Conservation (phyloP, 768 basidiomycete species). For the Psilocybe tampanensis region DNA sequence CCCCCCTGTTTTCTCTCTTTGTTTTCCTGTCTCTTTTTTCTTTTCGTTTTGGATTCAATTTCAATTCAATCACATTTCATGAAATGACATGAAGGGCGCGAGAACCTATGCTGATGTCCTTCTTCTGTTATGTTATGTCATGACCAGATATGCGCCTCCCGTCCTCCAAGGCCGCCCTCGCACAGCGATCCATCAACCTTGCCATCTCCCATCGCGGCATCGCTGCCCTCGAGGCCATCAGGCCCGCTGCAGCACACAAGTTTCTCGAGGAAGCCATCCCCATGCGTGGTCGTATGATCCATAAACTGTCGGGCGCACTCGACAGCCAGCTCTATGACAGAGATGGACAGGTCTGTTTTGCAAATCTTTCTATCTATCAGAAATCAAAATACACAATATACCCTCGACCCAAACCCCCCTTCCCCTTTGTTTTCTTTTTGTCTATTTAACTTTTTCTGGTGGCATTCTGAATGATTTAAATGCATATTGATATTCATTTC, state of each 20-base stretch:
- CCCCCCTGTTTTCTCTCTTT: neutral
- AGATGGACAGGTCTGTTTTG: slow-evolving; percentile 73
- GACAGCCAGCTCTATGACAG: slow-evolving; percentile 89
- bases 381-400: no score
- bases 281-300: slow-evolving; percentile 96
- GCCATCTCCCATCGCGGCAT: slow-evolving; percentile 95
- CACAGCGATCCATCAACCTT: slow-evolving; percentile 93
- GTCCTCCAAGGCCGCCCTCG: slow-evolving; percentile 61
- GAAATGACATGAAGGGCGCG: neutral
- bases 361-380: neutral
- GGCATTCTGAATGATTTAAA: slow-evolving; percentile 16
- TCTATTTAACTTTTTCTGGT: neutral
- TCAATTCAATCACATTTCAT: neutral
- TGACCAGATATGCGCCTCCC: slow-evolving; percentile 71
- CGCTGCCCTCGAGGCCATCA: slow-evolving; percentile 81
- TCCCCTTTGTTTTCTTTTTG: neutral
- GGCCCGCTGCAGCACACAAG: slow-evolving; percentile 65
- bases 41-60: neutral
- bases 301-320: slow-evolving; percentile 67
- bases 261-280: slow-evolving; percentile 85
- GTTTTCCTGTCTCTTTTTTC: neutral
- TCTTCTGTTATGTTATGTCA: no score
- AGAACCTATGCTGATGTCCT: slow-evolving; percentile 7
- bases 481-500: slow-evolving; percentile 16
- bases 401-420: no score